Conservation (phyloP, 345 rosid species). For the Citrus trifoliata region DNA sequence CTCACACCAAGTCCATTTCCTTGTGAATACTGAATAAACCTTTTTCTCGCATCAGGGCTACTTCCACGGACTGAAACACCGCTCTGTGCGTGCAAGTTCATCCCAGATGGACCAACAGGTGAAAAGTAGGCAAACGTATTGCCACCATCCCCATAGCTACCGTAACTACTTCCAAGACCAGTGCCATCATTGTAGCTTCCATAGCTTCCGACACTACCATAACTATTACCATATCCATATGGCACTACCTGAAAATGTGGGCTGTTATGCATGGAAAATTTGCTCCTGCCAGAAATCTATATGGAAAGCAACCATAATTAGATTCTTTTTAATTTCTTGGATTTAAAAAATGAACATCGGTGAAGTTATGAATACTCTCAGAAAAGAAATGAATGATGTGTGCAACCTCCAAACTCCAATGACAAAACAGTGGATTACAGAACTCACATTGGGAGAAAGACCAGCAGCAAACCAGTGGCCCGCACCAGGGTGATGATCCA, state of each 20-base stretch:
- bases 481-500: conserved; percentile 98
- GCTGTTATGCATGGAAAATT: conserved; percentile 67
- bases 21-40: conserved; percentile 71
- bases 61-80: conserved; percentile 75
- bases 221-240: conserved; percentile 71
- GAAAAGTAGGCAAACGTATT: conserved; percentile 86
- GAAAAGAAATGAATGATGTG: background rate
- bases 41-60: conserved; percentile 91
- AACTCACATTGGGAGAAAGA: conserved; percentile 92
- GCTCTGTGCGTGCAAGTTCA: conserved; percentile 70
- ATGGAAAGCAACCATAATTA: conserved; percentile 3
- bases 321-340: background rate
- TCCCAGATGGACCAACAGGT: conserved; percentile 83
- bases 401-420: conserved; percentile 20
- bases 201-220: conserved; percentile 95
- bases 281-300: conserved; percentile 74
- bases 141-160: conserved; percentile 81
- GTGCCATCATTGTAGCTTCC: conserved; percentile 88
- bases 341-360: conserved; percentile 10
- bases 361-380: background rate
- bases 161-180: conserved; percentile 81
- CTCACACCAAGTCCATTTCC: conserved; percentile 86
- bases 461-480: conserved; percentile 99
- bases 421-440: conserved; percentile 10
- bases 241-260: conserved; percentile 75